phyloP scores from a whole-genome alignment of 306 rosid species.

The Dryas alaskensis region DNA sequence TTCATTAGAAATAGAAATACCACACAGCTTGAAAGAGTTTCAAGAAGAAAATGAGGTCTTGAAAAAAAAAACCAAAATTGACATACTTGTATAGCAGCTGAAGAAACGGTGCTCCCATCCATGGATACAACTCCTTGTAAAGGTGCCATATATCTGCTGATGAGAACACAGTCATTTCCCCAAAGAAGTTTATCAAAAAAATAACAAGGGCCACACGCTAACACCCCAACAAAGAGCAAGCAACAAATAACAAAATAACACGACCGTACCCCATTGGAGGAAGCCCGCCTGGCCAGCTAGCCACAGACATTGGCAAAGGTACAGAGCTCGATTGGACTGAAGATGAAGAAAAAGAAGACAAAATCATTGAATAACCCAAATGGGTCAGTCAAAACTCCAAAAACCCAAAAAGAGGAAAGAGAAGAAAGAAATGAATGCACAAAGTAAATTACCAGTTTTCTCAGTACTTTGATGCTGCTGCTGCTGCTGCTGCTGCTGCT shows the following conservation, averaged over 20 bases:
- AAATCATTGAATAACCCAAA: constrained; percentile 17
- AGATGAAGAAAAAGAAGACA: constrained; percentile 1
- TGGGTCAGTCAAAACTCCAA: background rate
- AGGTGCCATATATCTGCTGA: constrained; percentile 87
- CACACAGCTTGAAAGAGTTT: background rate
- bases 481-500: constrained; percentile 28
- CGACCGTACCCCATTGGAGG: constrained; percentile 83
- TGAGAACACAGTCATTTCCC: constrained; percentile 43
- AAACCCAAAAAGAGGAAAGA: background rate
- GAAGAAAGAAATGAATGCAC: background rate
- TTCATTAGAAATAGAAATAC: background rate
- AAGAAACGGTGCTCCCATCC: constrained; percentile 74
- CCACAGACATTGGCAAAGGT: constrained; percentile 70
- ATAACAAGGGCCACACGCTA: background rate
- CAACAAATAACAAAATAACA: constrained; percentile 19
- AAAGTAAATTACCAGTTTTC: constrained; percentile 51
- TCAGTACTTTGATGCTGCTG: constrained; percentile 48
- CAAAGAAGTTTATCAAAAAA: background rate
- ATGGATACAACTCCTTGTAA: constrained; percentile 84
- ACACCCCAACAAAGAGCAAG: background rate
- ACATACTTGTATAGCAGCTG: constrained; percentile 72
- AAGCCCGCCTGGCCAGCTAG: constrained; percentile 86
- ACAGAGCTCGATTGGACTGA: constrained; percentile 63
- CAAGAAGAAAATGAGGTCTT: too few relatives aligned
- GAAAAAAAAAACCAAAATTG: background rate